Base-by-base conservation (phyloP, 805 yeast species). In the Schwanniomyces occidentalis region DNA sequence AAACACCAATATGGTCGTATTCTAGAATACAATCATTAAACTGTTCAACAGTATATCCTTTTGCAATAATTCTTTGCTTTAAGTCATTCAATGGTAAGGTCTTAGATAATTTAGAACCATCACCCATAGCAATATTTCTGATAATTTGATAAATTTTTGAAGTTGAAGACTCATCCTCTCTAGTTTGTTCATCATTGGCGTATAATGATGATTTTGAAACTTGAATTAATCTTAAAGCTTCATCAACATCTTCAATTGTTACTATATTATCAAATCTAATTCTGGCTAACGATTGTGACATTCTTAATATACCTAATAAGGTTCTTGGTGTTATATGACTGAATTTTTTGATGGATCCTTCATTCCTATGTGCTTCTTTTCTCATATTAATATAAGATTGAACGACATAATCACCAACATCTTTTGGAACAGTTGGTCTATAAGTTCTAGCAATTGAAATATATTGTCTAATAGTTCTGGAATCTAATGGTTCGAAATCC, bases 271-370 rank as follows among this genome's bases (percentile, higher is more conserved):
- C 81, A 56, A 93, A 87, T 54, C 97, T 75, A 39, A 93, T 72
- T 51, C 96, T 76, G 0, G 99, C 98, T 44, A 86, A 72, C 1
- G 97, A 99, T 65, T 91, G 98, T 1, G 99, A 77, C 73, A 93
- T 72, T 66, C 99, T 82, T 47, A 93, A 66, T 32, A 95, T 82
- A 48, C 93, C 98, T 38, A 93, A 71, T 43, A 93, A 72, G 2
- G 98, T 89, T 71, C 99, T 82, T 38, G 98, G 97, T 1, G 99
- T 90, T 14, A 95, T 84, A 62, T 90, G 97, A 30, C 90, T 80
- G 57, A 91, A 91, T 36, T 88, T 85, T 51, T 76, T 76, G 35
- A 75, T 78, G 21, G 90, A 80, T 44, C 82, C 82, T 54, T 85
- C 85, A 55, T 85, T 84, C 38, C 76, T 69, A 54, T 85, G 86